Evolutionary conservation across 805 yeast genomes (phyloP), one percentile per base, ranked within the genome.

Genomic region (Pichia occidentalis): DNA sequence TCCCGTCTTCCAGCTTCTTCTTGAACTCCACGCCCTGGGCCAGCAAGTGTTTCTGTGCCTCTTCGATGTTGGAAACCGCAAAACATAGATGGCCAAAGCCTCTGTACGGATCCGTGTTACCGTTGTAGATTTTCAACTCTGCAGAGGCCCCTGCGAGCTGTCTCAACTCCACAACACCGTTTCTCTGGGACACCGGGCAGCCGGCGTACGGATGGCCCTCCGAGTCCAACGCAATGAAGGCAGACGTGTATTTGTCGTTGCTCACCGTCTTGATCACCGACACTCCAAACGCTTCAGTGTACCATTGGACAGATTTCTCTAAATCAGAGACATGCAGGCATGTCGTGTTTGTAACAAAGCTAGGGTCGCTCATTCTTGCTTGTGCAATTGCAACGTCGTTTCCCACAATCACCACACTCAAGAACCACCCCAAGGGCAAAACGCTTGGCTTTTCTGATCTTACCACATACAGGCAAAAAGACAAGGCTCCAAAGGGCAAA

Each of bases 11-110:
- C 48, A 88, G 67, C 55, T 70, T 84, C 70, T 90, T 92, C 63
- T 88, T 75, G 68, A 90, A 90, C 35, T 62, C 57, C 39, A 82
- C 96, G 16, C 80, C 83, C 32, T 69, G 65, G 1, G 60, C 59
- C 46, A 80, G 73, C 43, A 90, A 67, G 20, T 65, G 58, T 28
- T 63, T 62, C 59, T 90, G 86, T 5, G 78, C 64, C 9, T 57
- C 71, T 37, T 63, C 77, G 40, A 90, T 75, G 62, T 88, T 80
- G 49, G 85, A 85, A 12, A 88, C 95, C 2, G 95, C 71, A 48
- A 90, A 64, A 61, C 96, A 86, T 42, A 87, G 77, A 62, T 90
- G 98, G 17, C 98, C 98, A 55, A 88, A 90, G 0, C 98, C 97
- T 48, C 90, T 73, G 58, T 76, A 67, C 27, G 94, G 90, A 37